These are phyloP conservation scores for Trichoderma sp. DNA, from an alignment of 2,329 filamentous ascomycete species.

Conservation along the genomic window DNA sequence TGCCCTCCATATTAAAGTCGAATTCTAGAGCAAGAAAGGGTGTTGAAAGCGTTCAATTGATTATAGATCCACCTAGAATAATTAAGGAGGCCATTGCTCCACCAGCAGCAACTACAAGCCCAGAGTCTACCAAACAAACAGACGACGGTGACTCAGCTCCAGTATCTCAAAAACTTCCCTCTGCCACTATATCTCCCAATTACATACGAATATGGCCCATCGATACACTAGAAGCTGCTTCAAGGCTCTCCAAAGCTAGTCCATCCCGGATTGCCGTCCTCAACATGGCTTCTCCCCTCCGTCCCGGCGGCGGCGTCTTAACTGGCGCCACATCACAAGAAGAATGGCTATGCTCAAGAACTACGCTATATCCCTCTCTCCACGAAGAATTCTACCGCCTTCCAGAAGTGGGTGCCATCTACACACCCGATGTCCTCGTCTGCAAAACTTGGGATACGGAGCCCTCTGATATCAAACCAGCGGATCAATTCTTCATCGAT, in stretches of 20 bases:
- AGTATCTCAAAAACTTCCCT: neutral
- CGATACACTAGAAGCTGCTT: constrained; percentile 57
- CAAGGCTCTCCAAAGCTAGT: neutral
- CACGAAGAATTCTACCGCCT: constrained; percentile 60
- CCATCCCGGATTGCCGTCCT: constrained; percentile 51
- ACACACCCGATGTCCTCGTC: constrained; percentile 60
- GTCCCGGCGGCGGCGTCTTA: constrained; percentile 62
- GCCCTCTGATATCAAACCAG: constrained; percentile 28
- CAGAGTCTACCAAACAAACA: neutral
- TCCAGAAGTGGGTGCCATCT: constrained; percentile 58
- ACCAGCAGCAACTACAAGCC: neutral
- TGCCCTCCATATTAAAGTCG: constrained; percentile 56
- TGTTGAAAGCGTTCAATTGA: constrained; percentile 53
- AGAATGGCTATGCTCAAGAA: constrained; percentile 62
- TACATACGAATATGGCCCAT: constrained; percentile 47
- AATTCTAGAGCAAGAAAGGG: constrained; percentile 58
- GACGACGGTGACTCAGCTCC: neutral
- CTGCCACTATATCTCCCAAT: constrained; percentile 30
- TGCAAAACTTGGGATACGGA: constrained; percentile 45
- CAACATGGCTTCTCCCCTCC: constrained; percentile 65
- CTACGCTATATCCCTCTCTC: constrained; percentile 60
- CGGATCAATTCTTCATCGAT: constrained; percentile 60
- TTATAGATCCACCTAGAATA: constrained; percentile 34
- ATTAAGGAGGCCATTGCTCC: neutral
- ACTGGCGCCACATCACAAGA: constrained; percentile 62